Conservation (phyloP, 306 rosid species). For the Senna siamea region DNA sequence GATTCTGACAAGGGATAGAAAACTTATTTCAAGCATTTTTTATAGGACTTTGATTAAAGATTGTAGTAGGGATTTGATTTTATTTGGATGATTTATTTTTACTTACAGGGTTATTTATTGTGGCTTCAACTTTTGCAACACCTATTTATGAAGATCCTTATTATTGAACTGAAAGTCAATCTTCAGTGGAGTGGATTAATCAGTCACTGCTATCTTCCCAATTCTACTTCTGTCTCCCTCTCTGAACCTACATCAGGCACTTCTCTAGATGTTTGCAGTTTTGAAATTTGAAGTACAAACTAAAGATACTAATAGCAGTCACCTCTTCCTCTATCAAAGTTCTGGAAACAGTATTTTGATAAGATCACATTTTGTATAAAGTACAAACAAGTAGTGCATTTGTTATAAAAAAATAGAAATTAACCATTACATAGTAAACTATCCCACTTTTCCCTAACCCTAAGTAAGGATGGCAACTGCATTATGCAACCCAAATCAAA, state of each 20-base stretch:
- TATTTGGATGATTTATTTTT: neutral
- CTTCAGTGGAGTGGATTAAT: neutral
- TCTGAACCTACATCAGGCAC: too few species aligned
- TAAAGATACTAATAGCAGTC: too few species aligned
- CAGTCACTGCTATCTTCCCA: neutral
- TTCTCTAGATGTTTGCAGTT: too few species aligned
- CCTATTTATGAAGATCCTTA: neutral
- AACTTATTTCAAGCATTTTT: neutral
- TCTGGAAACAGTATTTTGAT: slow-evolving; percentile 2
- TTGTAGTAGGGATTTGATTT: neutral
- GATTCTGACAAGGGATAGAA: slow-evolving; percentile 10
- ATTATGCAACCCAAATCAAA: slow-evolving; percentile 21
- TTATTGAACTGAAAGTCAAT: neutral
- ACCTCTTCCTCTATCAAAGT: too few species aligned
- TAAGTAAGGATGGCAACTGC: neutral
- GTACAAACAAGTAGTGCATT: too few species aligned
- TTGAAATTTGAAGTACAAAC: too few species aligned
- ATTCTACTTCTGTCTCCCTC: slow-evolving; percentile 1
- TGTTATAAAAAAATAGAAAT: neutral
- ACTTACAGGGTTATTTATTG: neutral
- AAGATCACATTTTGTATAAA: neutral
- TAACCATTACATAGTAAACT: slow-evolving; percentile 14
- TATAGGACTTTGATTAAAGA: neutral
- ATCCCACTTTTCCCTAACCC: slow-evolving; percentile 1
- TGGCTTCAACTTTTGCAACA: neutral